These are phyloP conservation scores for Westerdykella aurantiaca DNA, from an alignment of 2,329 filamentous ascomycete species.

Conservation along the genomic window DNA sequence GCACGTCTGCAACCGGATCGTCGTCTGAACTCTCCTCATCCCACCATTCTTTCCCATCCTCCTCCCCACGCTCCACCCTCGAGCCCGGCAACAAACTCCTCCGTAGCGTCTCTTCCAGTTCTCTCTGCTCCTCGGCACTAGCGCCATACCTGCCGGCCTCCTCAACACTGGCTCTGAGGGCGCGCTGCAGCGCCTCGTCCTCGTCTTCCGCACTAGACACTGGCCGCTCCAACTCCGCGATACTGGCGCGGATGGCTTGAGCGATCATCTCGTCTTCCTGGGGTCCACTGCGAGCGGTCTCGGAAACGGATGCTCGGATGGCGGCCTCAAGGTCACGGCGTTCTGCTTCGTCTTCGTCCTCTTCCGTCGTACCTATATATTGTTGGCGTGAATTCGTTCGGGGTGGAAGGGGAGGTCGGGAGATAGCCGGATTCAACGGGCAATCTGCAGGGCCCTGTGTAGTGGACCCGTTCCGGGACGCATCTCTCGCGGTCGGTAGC, in stretches of 20 bases:
- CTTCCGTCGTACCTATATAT: conserved; percentile 10
- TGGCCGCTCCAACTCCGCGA: conserved; percentile 51
- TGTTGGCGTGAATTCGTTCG: neutral
- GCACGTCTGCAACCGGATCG: conserved; percentile 19
- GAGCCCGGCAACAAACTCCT: conserved; percentile 34
- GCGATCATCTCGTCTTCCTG: conserved; percentile 68
- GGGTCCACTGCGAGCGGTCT: conserved; percentile 63
- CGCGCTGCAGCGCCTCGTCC: conserved; percentile 44
- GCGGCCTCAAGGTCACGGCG: conserved; percentile 64
- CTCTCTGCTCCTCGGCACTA: conserved; percentile 33
- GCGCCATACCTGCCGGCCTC: conserved; percentile 36
- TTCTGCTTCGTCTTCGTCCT: conserved; percentile 35
- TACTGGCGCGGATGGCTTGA: conserved; percentile 65
- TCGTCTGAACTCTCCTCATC: neutral
- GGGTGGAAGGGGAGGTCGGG: conserved; percentile 1
- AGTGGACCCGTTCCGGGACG: neutral
- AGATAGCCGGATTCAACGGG: conserved; percentile 20
- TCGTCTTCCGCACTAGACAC: conserved; percentile 37
- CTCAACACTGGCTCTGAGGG: conserved; percentile 46
- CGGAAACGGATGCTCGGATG: conserved; percentile 57
- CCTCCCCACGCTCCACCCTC: conserved; percentile 5
- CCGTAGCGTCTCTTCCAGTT: conserved; percentile 43
- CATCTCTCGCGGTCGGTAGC: neutral
- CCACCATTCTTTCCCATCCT: conserved; percentile 18
- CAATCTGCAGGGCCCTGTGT: conserved; percentile 12